Evolutionary conservation across 2,329 filamentous ascomycete genomes (phyloP), one percentile per base, ranked within the genome.

Genomic region (Aspergillus latus): DNA sequence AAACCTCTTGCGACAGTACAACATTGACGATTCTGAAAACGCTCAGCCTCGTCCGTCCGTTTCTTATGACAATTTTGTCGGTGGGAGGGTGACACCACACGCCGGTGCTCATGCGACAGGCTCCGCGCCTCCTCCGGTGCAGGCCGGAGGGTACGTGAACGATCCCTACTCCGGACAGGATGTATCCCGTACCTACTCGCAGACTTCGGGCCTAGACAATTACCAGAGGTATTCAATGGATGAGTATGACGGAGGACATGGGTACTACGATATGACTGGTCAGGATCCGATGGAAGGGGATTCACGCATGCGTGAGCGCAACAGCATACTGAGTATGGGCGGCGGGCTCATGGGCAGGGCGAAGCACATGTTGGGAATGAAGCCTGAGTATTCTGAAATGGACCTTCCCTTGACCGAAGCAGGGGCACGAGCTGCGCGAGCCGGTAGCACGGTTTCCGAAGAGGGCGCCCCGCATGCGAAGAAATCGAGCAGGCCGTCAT

Each of bases 21-120:
- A 88, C 68, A 85, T 88, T 69, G 82, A 89, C 67, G 81, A 85
- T 62, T 78, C 81, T 61, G 84, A 89, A 62, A 78, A 82, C 64
- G 78, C 82, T 46, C 83, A 84, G 59, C 76, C 86, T 56, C 88
- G 93, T 64, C 90, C 92, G 51, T 97, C 92, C 28, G 86, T 93
- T 51, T 96, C 92, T 57, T 97, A 97, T 76, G 93, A 97, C 80
- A 89, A 94, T 67, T 97, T 97, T 72, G 88, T 97, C 60, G 93
- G 93, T 62, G 86, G 63, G 61, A 80, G 79, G 59, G 76, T 80
- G 58, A 74, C 81, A 59, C 74, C 80, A 52, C 79, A 82, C 49
- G 72, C 79, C 26, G 72, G 79, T 47, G 74, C 62, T 45, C 78
- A 68, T 74, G 80, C 64, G 74, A 76, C 52, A 74, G 77, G 64